Conservation (phyloP, 768 basidiomycete genomes). For the Cubamyces lactineus region DNA sequence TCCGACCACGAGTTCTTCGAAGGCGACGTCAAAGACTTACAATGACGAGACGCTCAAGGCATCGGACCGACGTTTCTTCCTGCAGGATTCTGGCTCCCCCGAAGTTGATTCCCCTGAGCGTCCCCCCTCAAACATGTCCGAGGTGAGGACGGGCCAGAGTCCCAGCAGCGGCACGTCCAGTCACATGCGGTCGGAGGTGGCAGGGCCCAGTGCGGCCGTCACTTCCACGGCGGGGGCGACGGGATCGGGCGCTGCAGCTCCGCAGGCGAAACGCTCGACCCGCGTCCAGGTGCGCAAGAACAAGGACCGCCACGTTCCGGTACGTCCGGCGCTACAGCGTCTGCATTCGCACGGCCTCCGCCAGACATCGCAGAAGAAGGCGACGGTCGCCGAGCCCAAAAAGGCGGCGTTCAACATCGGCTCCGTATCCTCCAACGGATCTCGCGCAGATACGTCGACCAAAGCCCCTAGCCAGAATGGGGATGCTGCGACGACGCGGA, state of each 20-base stretch:
- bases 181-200: conserved; percentile 32
- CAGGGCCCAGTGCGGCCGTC: conserved; percentile 25
- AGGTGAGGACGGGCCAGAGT: conserved; percentile 22
- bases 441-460: conserved; percentile 14
- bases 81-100: conserved; percentile 45
- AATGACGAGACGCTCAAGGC: conserved; percentile 39
- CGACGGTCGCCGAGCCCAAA: conserved; percentile 22
- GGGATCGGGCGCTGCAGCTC: not conserved
- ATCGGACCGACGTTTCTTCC: conserved; percentile 48
- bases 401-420: conserved; percentile 57
- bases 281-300: conserved; percentile 35
- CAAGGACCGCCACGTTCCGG: conserved; percentile 38
- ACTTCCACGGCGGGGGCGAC: too few relatives aligned
- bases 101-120: conserved; percentile 42
- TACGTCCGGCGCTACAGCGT: conserved; percentile 33
- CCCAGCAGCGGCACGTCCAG: conserved; percentile 42
- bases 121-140: conserved; percentile 13
- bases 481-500: conserved; percentile 29
- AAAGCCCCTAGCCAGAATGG: conserved; percentile 21
- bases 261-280: conserved; percentile 24
- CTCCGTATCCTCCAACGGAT: conserved; percentile 58
- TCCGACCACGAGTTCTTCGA: too few relatives aligned
- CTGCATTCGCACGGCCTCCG: conserved; percentile 33
- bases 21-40: conserved; percentile 9
- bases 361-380: conserved; percentile 28